Base-by-base conservation (phyloP, 1,284 basidiomycete species). In the Cutaneotrichosporon dermatis region DNA sequence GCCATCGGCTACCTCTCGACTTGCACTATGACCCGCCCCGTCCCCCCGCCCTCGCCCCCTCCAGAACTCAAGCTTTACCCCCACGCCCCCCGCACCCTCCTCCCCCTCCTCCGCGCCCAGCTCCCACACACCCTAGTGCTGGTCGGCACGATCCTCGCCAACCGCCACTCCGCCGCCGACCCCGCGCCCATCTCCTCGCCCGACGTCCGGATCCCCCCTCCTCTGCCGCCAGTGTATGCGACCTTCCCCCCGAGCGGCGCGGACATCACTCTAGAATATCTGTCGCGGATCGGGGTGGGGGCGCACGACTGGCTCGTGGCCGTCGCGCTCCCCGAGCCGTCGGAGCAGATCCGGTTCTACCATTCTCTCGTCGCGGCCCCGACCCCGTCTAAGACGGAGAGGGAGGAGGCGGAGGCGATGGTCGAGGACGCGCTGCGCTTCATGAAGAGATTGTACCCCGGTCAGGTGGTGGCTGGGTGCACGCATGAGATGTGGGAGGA, bases 341-440 rank as follows among this genome's bases (percentile, higher is more conserved):
- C 53, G 13, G 54, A 57, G 45, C 70, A 70, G 49, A 54, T 64
- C 7, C 59, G 70, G 4, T n/a, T 66, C 7, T 66, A 59, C 58
- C 66, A 64, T 56, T 57, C 64, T 1, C 34, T 60, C 33, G 63
- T 66, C 11, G 36, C 35, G 12, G n/a, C 10, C 12, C 41, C 36
- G 6, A 25, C 25, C 25, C 25, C 25, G 25, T 25, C 25, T 39
- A 40, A 12, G n/a, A 10, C 39, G 61, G 39, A 51, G 36, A n/a
- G 56, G 34, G 52, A 36, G 8, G 12, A 0, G 37, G 62, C 41
- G 5, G 44, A 53, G 10, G 34, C 44, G 33, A 57, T 39, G 0
- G 51, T 66, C 2, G 39, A 52, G 12, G 49, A 10, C 5, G 53
- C 52, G 3, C 35, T 62, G 11, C 33, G 51, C 10, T 41, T 49